Evolutionary conservation across 1,139 yeast genomes (phyloP), one percentile per base, ranked within the genome.

Genomic region (Yamadazyma mexicana): DNA sequence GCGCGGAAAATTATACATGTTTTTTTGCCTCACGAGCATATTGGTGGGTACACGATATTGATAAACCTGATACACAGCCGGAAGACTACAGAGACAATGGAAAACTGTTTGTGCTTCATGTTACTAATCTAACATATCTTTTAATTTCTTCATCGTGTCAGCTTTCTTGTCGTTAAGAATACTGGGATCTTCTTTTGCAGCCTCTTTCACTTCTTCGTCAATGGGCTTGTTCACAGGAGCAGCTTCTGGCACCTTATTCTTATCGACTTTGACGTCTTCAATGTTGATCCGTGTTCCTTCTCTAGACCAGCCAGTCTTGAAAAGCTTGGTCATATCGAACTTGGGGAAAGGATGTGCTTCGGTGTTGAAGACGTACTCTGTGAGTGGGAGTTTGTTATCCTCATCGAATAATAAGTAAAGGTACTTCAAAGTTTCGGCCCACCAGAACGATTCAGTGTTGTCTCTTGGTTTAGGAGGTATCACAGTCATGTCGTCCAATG

Each of bases 311-410:
- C 87, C 88, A 2, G 91, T 84, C 40, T 69, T 69, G 54, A 83
- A 81, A 35, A 62, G 56, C 2, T 77, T 74, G 15, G 66, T 73
- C 66, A 77, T 63, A 20, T 75, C 76, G 50, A 85, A 83, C 40
- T 68, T 73, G 16, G 97, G 97, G 65, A 91, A 78, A 33, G 95
- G 95, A 61, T 91, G 98, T 0, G 95, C 97, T 55, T 87, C 96
- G 2, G 96, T 87, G 61, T 87, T 91, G 71, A 88, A 88, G 2
- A 91, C 91, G 43, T 83, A 77, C 44, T 83, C 65, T 36, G 80
- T 81, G 46, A 86, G 67, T 33, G 85, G 81, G 44, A 80, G 59
- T 43, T 70, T 69, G 50, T 75, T 69, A 15, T 73, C 74, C 31
- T 81, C 81, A 50, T 85, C 88, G 62, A 91, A 91, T 50, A 91